Evolutionary conservation across 805 yeast species (phyloP).

Genomic region (Candida maesae): DNA sequence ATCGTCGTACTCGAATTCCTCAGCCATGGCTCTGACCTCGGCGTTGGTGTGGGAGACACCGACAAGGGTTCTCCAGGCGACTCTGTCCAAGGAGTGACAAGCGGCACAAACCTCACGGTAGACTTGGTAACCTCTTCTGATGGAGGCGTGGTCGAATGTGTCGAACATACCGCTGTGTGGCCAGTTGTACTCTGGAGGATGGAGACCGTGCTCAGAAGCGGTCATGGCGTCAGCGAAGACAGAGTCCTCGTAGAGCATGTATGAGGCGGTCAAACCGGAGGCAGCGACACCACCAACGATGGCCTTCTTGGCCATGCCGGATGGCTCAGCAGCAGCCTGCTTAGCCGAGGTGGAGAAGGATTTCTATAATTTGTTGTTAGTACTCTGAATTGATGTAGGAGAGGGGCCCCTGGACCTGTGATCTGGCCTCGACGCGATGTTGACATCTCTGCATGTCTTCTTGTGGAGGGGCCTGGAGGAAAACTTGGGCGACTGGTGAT

Average conservation of each 20-base stretch:
- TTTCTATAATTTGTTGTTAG: constrained; percentile 23
- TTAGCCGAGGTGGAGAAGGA: constrained; percentile 34
- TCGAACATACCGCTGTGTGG: constrained; percentile 89
- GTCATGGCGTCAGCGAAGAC: constrained; percentile 94
- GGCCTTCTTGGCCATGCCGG: constrained; percentile 40
- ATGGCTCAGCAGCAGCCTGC: constrained; percentile 33
- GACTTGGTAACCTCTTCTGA: constrained; percentile 98
- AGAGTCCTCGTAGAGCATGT: constrained; percentile 76
- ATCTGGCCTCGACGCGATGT: background rate
- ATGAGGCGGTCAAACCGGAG: constrained; percentile 78
- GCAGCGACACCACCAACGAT: constrained; percentile 63
- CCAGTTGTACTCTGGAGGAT: constrained; percentile 92
- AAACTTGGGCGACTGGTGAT: no score
- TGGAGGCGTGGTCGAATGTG: constrained; percentile 89
- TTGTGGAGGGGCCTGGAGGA: background rate
- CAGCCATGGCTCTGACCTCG: constrained; percentile 92
- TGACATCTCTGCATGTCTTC: background rate
- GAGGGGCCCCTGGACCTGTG: background rate
- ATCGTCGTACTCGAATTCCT: constrained; percentile 95
- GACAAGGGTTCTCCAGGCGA: constrained; percentile 97
- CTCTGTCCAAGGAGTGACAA: constrained; percentile 94
- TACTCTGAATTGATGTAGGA: constrained; percentile 3
- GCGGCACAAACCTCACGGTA: constrained; percentile 99
- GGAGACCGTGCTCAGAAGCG: constrained; percentile 98
- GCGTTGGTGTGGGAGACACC: constrained; percentile 91